Evolutionary conservation across 345 rosid genomes (phyloP), one percentile per base, ranked within the genome.

Genomic region (Salix arbutifolia): DNA sequence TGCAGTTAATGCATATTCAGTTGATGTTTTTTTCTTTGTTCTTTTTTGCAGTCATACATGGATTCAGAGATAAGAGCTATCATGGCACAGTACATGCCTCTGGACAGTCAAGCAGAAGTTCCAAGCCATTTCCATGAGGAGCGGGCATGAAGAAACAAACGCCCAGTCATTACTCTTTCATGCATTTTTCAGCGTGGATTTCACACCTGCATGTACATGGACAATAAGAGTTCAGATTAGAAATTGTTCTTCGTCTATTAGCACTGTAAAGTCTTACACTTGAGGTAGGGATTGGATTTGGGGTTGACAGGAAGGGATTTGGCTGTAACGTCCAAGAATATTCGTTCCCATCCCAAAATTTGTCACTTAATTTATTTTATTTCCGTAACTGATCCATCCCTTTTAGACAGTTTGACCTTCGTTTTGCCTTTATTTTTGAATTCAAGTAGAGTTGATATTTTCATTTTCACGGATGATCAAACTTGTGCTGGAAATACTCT

Each of bases 61-160:
- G 97, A 95, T 84, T 93, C 97, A 2, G 99, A 95, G 85, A 95
- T 95, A 80, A 88, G 97, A 80, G 97, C 97, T 21, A 95, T 95
- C 76, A 92, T 95, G 99, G 97, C 99, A 23, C 98, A 94, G 83
- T 94, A 94, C 84, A 94, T 94, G 98, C 98, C 98, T 38, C 85
- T 92, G 48, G 97, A 95, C 58, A 93, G 94, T 83, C 99, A 95
- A 79, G 73, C 88, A 0, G 97, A 89, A 81, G 86, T 86, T 68
- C 93, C 84, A 2, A 91, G 88, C 77, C 94, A 91, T 50, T 80
- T 87, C 77, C 84, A 76, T 0, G 96, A 88, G 4, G 89, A 85
- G 48, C 95, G 50, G 3, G 86, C 94, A 11, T 92, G 89, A 89
- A 75, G 48, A 50, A 33, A 40, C 64, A 62, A 38, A 26, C 52